Percentiles rank a stretch among this genome's conserved stretches.
Conservation (phyloP, 108 stramenopile species). For the Schizochytrium sp. region DNA sequence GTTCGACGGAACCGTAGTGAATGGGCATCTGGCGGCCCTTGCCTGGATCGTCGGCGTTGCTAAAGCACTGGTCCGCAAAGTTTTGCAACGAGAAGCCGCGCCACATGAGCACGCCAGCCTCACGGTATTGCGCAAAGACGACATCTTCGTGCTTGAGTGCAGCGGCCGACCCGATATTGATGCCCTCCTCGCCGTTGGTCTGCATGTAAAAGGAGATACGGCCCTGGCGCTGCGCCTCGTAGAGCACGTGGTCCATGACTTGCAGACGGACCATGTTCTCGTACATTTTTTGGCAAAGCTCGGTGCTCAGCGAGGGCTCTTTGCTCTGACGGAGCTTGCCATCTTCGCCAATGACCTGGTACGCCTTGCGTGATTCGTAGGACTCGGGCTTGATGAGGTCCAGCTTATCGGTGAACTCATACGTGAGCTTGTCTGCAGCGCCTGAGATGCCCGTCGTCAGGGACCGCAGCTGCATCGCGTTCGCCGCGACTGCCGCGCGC, state of each 20-base stretch:
- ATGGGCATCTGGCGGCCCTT: slow-evolving; percentile 97
- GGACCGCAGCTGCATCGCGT: not conserved
- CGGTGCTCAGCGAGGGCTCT: not conserved
- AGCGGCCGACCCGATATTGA: slow-evolving; percentile 78
- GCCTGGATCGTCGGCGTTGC: slow-evolving; percentile 74
- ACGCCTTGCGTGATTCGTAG: not conserved
- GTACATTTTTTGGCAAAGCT: slow-evolving; percentile 45
- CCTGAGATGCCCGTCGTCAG: not conserved
- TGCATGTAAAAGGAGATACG: slow-evolving; percentile 88
- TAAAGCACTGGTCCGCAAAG: slow-evolving; percentile 91
- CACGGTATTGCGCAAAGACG: slow-evolving; percentile 90
- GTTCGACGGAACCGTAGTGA: slow-evolving; percentile 82
- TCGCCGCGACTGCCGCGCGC: too few relatives aligned
- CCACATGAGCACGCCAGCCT: slow-evolving; percentile 91
- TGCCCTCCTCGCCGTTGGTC: slow-evolving; percentile 74
- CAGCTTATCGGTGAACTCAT: not conserved
- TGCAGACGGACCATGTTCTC: slow-evolving; percentile 78
- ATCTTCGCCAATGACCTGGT: not conserved
- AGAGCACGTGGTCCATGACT: slow-evolving; percentile 83
- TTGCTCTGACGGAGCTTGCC: slow-evolving; percentile 3
- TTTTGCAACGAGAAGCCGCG: slow-evolving; percentile 88
- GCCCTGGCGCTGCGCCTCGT: slow-evolving; percentile 93
- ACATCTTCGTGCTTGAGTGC: slow-evolving; percentile 67
- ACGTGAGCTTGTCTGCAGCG: not conserved
- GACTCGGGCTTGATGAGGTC: not conserved